Conservation (phyloP, 495 filamentous ascomycete species). For the Xylaria nigripes region DNA sequence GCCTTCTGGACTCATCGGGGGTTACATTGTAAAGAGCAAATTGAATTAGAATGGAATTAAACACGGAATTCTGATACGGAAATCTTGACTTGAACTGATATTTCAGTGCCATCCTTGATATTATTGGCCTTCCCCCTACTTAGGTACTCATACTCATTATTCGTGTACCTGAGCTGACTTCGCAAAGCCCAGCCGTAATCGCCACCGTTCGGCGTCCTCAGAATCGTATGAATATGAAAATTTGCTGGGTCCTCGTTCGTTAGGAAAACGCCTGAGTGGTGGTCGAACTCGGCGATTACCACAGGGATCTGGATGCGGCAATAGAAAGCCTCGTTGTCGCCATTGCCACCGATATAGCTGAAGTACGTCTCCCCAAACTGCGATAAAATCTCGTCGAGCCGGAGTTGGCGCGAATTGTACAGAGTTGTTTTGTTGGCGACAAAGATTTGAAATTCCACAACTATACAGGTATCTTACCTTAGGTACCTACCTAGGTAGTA, state of each 20-base stretch:
- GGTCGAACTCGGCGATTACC: conserved; percentile 66
- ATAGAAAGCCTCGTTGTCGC: conserved; percentile 63
- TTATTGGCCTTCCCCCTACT: conserved; percentile 4
- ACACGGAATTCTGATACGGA: too few species aligned
- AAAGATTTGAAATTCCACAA: too few species aligned
- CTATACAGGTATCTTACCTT: too few species aligned
- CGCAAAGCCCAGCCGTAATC: conserved; percentile 57
- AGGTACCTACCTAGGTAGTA: too few species aligned
- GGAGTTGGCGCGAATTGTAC: conserved; percentile 44
- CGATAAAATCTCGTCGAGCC: conserved; percentile 42
- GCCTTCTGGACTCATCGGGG: too few species aligned
- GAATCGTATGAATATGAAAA: conserved; percentile 67
- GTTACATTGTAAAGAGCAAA: not conserved
- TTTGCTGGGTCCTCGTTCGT: conserved; percentile 63
- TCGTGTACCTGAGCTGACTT: conserved; percentile 17
- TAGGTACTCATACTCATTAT: conserved; percentile 39
- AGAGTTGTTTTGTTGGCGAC: too few species aligned
- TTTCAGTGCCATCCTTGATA: not conserved
- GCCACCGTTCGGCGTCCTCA: conserved; percentile 62
- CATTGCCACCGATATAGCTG: conserved; percentile 63
- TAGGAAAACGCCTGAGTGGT: conserved; percentile 72
- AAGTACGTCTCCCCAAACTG: conserved; percentile 63
- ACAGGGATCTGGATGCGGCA: conserved; percentile 69
- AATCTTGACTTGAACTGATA: too few species aligned
- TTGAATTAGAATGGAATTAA: not conserved